Conservation (phyloP, 78 protist species). For the Chrysochromulina tobinii region DNA sequence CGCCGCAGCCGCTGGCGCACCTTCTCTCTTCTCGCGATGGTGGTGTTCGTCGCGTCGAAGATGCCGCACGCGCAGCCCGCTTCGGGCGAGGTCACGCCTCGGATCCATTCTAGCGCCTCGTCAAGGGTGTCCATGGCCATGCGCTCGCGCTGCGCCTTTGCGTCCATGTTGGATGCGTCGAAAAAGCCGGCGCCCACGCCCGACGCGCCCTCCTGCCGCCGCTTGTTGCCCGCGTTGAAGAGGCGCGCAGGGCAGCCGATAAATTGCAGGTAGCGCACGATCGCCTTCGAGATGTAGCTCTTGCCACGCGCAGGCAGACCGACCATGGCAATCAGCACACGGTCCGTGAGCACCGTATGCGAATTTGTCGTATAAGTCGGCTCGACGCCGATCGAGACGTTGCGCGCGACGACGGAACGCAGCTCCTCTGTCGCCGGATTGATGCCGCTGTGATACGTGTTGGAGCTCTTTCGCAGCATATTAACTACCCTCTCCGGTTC, state of each 20-base stretch:
- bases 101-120: not conserved
- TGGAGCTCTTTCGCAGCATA: no score
- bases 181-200: not conserved
- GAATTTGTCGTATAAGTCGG: no score
- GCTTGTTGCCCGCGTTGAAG: not conserved
- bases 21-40: not conserved
- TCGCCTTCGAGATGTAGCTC: not conserved
- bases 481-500: no score
- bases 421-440: no score
- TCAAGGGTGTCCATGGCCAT: not conserved
- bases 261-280: not conserved
- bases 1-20: not conserved
- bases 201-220: not conserved
- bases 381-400: no score
- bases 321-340: not conserved
- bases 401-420: no score
- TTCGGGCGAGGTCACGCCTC: not conserved
- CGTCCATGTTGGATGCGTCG: not conserved
- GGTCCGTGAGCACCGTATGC: no score
- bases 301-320: conserved; percentile 2
- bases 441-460: no score
- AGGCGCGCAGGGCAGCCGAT: not conserved
- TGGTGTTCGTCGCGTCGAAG: conserved; percentile 13
- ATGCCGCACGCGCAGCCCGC: not conserved
- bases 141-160: not conserved